Conservation (phyloP, 2,329 filamentous ascomycete species). For the Beauveria bassiana region DNA sequence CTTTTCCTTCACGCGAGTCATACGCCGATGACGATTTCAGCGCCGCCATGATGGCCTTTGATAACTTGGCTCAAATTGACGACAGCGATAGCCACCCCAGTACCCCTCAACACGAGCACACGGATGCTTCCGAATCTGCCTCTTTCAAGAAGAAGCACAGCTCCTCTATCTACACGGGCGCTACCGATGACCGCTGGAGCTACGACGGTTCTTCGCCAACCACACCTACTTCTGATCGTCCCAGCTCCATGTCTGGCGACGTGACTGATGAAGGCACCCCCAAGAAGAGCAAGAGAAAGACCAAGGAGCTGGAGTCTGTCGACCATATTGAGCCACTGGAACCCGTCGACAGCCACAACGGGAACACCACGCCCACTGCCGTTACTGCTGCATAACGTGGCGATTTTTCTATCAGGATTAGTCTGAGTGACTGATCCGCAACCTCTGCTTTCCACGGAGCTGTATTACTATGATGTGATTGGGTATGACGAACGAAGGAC, state of each 20-base stretch:
- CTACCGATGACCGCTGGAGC: conserved; percentile 30
- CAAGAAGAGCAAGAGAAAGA: conserved; percentile 22
- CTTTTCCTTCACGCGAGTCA: background rate
- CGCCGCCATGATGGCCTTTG: conserved; percentile 1
- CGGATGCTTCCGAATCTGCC: conserved; percentile 22
- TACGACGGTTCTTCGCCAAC: conserved; percentile 29
- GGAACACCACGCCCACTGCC: conserved; percentile 6
- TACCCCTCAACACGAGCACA: conserved; percentile 17
- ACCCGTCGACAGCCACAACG: background rate
- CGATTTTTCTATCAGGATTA: background rate
- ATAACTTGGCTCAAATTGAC: conserved; percentile 3
- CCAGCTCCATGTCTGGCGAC: conserved; percentile 25
- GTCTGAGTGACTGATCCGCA: background rate
- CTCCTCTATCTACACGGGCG: conserved; percentile 31
- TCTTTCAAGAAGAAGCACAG: conserved; percentile 26
- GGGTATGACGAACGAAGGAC: conserved; percentile 1
- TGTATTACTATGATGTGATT: conserved; percentile 8
- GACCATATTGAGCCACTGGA: background rate
- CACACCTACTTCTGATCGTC: conserved; percentile 31
- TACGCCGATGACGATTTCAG: background rate
- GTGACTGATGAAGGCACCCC: conserved; percentile 25
- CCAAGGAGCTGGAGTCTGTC: background rate
- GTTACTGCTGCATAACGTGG: conserved; percentile 6
- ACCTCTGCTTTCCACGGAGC: background rate
- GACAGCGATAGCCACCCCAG: conserved; percentile 12